Evolutionary conservation across 495 filamentous ascomycete genomes (phyloP).

Genomic region (Aspergillus biplanus): DNA sequence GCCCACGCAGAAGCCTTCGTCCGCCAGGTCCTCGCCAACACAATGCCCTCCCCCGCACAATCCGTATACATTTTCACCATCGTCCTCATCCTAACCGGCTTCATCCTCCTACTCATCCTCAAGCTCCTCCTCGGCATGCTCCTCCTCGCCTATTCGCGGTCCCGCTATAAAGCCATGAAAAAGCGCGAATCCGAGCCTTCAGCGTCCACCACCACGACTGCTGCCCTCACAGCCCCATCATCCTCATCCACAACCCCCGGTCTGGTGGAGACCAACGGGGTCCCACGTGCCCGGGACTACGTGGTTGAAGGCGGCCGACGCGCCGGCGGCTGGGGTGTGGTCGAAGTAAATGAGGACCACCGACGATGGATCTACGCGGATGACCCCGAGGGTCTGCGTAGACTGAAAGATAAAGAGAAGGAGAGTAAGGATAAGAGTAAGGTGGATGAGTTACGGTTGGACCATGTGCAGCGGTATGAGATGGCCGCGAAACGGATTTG

Average conservation of each 20-base stretch:
- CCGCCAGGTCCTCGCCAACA: slow-evolving; percentile 45
- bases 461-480: slow-evolving; percentile 78
- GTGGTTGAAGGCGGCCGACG: slow-evolving; percentile 71
- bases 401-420: slow-evolving; percentile 71
- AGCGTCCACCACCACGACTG: slow-evolving; percentile 7
- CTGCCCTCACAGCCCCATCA: background rate
- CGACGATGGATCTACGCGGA: slow-evolving; percentile 85
- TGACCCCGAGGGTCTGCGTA: slow-evolving; percentile 70
- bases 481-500: slow-evolving; percentile 96
- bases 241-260: no score
- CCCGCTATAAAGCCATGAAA: slow-evolving; percentile 81
- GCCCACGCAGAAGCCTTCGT: slow-evolving; percentile 42
- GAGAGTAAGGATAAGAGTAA: slow-evolving; percentile 66
- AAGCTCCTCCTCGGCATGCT: slow-evolving; percentile 87
- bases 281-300: slow-evolving; percentile 44
- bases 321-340: slow-evolving; percentile 78
- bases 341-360: slow-evolving; percentile 89
- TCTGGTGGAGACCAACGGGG: slow-evolving; percentile 6
- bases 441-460: slow-evolving; percentile 59
- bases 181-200: slow-evolving; percentile 58
- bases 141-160: slow-evolving; percentile 72
- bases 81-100: slow-evolving; percentile 75
- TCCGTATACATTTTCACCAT: slow-evolving; percentile 61
- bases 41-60: slow-evolving; percentile 50
- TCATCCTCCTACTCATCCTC: slow-evolving; percentile 73